These are phyloP conservation scores for Pholiota microspora DNA, from an alignment of 768 basidiomycete genomes.

Conservation along the genomic window DNA sequence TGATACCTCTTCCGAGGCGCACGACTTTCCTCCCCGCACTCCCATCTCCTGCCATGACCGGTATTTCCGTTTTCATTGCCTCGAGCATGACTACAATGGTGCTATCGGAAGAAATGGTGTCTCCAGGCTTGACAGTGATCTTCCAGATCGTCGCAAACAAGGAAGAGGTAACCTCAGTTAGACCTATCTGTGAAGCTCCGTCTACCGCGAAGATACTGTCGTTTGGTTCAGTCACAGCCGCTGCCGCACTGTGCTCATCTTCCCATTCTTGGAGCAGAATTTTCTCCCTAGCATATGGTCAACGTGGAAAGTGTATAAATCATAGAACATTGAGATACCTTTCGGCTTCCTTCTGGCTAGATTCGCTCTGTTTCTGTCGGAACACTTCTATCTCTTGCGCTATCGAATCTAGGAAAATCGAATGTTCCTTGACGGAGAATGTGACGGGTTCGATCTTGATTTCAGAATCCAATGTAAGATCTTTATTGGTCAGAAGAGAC, in stretches of 20 bases:
- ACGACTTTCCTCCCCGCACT: conserved; percentile 42
- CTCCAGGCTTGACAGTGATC: conserved; percentile 41
- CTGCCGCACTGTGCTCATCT: conserved; percentile 2
- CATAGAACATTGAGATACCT: conserved; percentile 27
- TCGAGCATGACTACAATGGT: conserved; percentile 51
- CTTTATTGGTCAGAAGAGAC: neutral
- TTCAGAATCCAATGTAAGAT: neutral
- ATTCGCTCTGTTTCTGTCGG: conserved; percentile 35
- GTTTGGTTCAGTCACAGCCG: conserved; percentile 1
- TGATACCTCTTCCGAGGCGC: conserved; percentile 37
- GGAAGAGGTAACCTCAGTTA: conserved; percentile 27
- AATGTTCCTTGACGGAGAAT: conserved; percentile 55
- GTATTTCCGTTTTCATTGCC: conserved; percentile 68
- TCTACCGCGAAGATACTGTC: neutral
- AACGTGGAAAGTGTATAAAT: neutral
- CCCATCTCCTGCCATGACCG: conserved; percentile 41
- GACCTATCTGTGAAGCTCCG: neutral
- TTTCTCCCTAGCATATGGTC: conserved; percentile 32
- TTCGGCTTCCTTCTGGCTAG: conserved; percentile 35
- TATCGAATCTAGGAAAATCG: conserved; percentile 37
- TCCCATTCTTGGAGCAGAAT: conserved; percentile 44
- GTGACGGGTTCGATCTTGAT: conserved; percentile 45
- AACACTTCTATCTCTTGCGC: conserved; percentile 40
- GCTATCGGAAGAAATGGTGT: conserved; percentile 37
- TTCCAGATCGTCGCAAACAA: conserved; percentile 51